Evolutionary conservation across 1,139 yeast species (phyloP), one percentile per base, ranked within the genome.

Genomic region (Kodamaea arcana): DNA sequence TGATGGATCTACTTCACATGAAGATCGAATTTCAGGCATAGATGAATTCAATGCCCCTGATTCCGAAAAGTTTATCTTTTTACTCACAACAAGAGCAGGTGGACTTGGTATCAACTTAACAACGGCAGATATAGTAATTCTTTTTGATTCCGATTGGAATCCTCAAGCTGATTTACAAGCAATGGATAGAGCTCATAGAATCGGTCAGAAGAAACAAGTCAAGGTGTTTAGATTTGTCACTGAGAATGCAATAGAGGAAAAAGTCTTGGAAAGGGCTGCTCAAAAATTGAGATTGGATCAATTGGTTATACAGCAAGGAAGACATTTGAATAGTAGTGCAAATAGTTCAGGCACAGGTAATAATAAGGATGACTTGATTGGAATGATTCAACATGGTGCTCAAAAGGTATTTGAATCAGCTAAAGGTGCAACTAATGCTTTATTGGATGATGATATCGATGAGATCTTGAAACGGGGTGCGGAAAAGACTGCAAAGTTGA

Each of bases 151-250:
- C 1, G 98, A 92, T 60, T 92, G 98, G 98, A 92, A 92, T 53
- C 98, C 98, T 1, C 98, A 92, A 56, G 97, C 97, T 0, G 98
- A 92, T 70, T 69, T 92, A 50, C 98, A 92, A 61, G 97, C 98
- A 1, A 92, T 92, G 98, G 98, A 92, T 58, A 75, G 98, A 55
- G 98, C 98, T 0, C 98, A 92, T 58, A 80, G 98, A 65, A 92
- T 92, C 54, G 98, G 98, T 9, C 98, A 92, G 58, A 90, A 87
- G 57, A 92, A 90, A 53, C 98, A 92, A 61, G 98, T 92, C 6
- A 78, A 80, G 46, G 97, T 92, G 5, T 90, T 74, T 54, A 68
- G 98, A 48, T 84, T 92, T 60, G 94, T 92, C 24, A 90, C 97
- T 4, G 97, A 92, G 52, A 83, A 87, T 60, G 95, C 98, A 10